Percentiles rank a stretch among this genome's conserved stretches.
Evolutionary conservation across 306 rosid genomes (phyloP).

Genomic region (Cucurbita argyrosperma): DNA sequence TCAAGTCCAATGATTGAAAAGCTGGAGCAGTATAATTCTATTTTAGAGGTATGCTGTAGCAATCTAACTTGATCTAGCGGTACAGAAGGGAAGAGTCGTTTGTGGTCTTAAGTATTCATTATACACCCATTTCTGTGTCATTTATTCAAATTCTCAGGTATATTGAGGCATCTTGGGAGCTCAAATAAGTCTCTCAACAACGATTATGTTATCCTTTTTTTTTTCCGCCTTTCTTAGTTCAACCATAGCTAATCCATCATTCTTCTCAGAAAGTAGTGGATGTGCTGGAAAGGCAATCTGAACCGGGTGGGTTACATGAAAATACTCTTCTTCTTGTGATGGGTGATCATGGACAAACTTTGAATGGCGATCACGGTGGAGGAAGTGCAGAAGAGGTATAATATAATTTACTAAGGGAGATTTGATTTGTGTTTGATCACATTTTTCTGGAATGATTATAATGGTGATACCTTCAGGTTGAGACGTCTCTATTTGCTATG

Average conservation of each 20-base stretch:
- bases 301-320: constrained; percentile 72
- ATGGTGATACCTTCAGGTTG: constrained; percentile 46
- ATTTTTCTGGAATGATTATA: background rate
- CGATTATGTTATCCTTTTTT: background rate
- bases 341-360: constrained; percentile 99
- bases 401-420: constrained; percentile 3
- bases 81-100: background rate
- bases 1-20: constrained; percentile 79
- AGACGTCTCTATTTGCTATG: constrained; percentile 83
- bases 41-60: constrained; percentile 41
- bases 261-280: constrained; percentile 64
- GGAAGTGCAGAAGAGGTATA: constrained; percentile 90
- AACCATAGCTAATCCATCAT: constrained; percentile 11
- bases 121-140: background rate
- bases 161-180: background rate
- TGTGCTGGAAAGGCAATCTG: constrained; percentile 57
- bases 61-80: background rate
- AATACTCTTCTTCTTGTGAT: constrained; percentile 85
- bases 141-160: background rate
- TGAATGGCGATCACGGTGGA: constrained; percentile 99
- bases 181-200: background rate
- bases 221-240: background rate
- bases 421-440: background rate
- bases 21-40: constrained; percentile 70
- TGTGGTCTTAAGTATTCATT: background rate